A percentile compares a stretch with the other conserved stretches of the same genome.
These are phyloP conservation scores for Neoboletus magnificus DNA, from an alignment of 768 basidiomycete species.

Conservation along the genomic window DNA sequence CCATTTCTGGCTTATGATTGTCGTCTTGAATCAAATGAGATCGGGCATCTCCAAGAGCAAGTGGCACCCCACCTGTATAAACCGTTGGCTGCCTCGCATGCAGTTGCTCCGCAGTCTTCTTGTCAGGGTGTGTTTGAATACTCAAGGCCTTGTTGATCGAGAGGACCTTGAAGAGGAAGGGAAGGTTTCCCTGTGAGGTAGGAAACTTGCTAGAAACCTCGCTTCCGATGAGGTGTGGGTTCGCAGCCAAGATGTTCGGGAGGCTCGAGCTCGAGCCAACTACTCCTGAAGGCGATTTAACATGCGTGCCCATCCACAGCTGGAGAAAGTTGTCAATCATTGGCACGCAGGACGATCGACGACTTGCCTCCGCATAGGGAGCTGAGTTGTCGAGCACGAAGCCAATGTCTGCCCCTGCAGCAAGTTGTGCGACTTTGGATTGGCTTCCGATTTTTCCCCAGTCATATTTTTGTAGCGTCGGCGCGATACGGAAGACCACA, in stretches of 20 bases:
- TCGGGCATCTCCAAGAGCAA: neutral
- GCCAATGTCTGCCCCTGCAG: slow-evolving; percentile 53
- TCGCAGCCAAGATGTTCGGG: slow-evolving; percentile 57
- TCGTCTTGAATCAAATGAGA: slow-evolving; percentile 53
- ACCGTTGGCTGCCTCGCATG: slow-evolving; percentile 70
- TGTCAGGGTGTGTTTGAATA: slow-evolving; percentile 92
- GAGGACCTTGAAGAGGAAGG: slow-evolving; percentile 90
- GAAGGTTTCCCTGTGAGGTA: slow-evolving; percentile 63
- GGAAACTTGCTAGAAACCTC: slow-evolving; percentile 53
- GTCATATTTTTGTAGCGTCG: slow-evolving; percentile 87
- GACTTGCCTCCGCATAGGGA: slow-evolving; percentile 89
- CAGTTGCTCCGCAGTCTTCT: slow-evolving; percentile 68
- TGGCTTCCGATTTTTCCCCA: slow-evolving; percentile 86
- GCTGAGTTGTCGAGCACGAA: slow-evolving; percentile 66
- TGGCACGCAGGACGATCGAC: neutral
- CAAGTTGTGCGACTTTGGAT: slow-evolving; percentile 89
- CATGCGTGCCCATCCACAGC: slow-evolving; percentile 99
- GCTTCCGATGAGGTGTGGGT: slow-evolving; percentile 68
- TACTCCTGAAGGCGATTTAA: slow-evolving; percentile 61
- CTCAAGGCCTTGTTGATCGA: slow-evolving; percentile 87
- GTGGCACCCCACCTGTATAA: slow-evolving; percentile 80
- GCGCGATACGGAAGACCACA: slow-evolving; percentile 72
- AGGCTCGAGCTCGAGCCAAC: slow-evolving; percentile 47
- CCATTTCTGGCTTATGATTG: slow-evolving; percentile 99
- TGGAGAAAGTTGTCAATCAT: slow-evolving; percentile 31